phyloP scores from a whole-genome alignment of 371 early-diverging fungal genomes.

The Coemansia linderi region DNA sequence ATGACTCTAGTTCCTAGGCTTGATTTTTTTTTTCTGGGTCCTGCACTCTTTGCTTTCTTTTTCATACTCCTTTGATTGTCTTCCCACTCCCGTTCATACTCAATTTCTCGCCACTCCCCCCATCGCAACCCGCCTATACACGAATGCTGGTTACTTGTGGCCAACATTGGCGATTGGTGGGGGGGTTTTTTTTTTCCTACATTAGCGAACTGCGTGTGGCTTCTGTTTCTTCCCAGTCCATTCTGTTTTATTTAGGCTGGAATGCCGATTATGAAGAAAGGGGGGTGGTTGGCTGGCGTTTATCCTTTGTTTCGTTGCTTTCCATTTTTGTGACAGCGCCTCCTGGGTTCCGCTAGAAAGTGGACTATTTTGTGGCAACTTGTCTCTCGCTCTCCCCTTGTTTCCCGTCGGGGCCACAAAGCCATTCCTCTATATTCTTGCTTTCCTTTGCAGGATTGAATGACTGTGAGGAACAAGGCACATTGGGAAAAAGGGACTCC shows the following conservation, averaged over 20 bases:
- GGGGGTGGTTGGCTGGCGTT: not conserved
- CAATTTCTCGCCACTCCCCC: not conserved
- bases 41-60: not conserved
- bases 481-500: constrained; percentile 4
- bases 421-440: not conserved
- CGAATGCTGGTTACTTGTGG: not conserved
- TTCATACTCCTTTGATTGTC: not conserved
- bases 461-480: constrained; percentile 1
- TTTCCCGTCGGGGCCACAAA: not conserved
- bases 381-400: not conserved
- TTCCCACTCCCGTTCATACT: not conserved
- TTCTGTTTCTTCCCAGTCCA: not conserved
- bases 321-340: not conserved
- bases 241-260: not conserved
- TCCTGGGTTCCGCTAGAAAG: not conserved
- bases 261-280: not conserved
- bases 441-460: constrained; percentile 1
- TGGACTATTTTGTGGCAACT: not conserved
- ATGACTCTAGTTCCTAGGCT: not conserved
- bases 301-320: not conserved
- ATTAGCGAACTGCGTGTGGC: not conserved
- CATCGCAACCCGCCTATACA: not conserved
- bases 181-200: not conserved
- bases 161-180: not conserved
- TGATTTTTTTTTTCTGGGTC: not conserved